Evolutionary conservation across 2,329 filamentous ascomycete species (phyloP).

Genomic region (Penicillium decumbens): DNA sequence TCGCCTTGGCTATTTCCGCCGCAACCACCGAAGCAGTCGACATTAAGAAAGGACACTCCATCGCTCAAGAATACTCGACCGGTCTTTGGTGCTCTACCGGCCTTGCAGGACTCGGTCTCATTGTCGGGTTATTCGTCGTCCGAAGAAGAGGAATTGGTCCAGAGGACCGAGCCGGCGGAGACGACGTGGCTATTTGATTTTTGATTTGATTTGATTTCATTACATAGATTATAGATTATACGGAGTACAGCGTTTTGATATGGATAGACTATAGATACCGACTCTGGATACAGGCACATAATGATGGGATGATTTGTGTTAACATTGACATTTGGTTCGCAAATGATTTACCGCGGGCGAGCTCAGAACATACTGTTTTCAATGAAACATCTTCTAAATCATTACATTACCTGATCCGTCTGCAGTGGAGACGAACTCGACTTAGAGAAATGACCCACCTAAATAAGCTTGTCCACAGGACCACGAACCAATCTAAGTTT

Average conservation of each 20-base stretch:
- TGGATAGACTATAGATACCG: not conserved
- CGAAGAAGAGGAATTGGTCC: constrained; percentile 20
- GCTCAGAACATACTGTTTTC: not conserved
- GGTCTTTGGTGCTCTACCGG: constrained; percentile 43
- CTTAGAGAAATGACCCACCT: not conserved
- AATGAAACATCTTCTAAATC: not conserved
- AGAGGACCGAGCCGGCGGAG: constrained; percentile 16
- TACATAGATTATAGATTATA: not conserved
- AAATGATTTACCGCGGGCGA: not conserved
- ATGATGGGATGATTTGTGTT: not conserved
- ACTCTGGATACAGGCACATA: not conserved
- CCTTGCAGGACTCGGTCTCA: constrained; percentile 36
- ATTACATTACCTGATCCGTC: not conserved
- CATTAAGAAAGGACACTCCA: constrained; percentile 32
- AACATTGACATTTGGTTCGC: not conserved
- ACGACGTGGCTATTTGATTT: constrained; percentile 14
- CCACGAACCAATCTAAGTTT: not conserved
- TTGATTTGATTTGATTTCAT: not conserved
- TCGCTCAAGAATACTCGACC: constrained; percentile 37
- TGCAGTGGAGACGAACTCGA: not conserved
- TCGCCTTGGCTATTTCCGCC: constrained; percentile 39
- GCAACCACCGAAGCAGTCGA: constrained; percentile 40
- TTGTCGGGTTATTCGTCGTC: constrained; percentile 17
- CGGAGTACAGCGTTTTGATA: not conserved
- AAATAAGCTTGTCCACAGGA: constrained; percentile 1